Percentiles rank a stretch among this genome's conserved stretches.
Conservation (phyloP, 164 flowering plant species). For the Chimonanthus praecox region DNA sequence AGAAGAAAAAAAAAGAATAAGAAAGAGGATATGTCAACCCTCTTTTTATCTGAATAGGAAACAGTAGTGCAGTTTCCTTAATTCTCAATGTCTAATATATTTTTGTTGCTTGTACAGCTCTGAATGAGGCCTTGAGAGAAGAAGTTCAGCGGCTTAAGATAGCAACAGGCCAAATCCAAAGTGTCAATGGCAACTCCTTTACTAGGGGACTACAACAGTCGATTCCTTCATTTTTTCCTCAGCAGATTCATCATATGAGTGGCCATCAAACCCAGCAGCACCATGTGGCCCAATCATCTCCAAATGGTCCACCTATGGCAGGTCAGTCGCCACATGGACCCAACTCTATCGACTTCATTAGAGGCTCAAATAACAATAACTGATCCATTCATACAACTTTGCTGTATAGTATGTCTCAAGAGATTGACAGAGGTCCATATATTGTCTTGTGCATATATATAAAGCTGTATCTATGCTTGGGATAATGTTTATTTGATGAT, state of each 20-base stretch:
- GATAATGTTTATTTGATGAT: no score
- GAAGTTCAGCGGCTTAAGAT: slow-evolving; percentile 82
- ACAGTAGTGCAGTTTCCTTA: neutral
- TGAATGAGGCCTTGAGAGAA: slow-evolving; percentile 70
- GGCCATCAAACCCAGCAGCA: slow-evolving; percentile 39
- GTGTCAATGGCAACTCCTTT: slow-evolving; percentile 42
- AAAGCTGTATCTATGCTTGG: no score
- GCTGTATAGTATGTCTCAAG: neutral
- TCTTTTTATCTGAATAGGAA: no score
- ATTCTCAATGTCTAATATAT: neutral
- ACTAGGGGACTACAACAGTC: slow-evolving; percentile 30
- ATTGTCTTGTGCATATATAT: no score
- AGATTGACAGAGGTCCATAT: no score
- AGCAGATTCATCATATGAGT: slow-evolving; percentile 30
- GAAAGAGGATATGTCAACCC: no score
- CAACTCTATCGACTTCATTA: slow-evolving; percentile 49
- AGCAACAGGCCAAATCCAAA: slow-evolving; percentile 51
- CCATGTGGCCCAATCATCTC: slow-evolving; percentile 37
- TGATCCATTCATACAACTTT: neutral
- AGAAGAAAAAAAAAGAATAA: no score
- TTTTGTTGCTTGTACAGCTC: slow-evolving; percentile 34
- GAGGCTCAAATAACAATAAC: slow-evolving; percentile 18
- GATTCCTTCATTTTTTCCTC: slow-evolving; percentile 39
- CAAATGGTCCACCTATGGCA: slow-evolving; percentile 24
- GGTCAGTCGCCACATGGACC: slow-evolving; percentile 47